Evolutionary conservation across 2,329 filamentous ascomycete genomes (phyloP).

Genomic region (Penicillium sp.): DNA sequence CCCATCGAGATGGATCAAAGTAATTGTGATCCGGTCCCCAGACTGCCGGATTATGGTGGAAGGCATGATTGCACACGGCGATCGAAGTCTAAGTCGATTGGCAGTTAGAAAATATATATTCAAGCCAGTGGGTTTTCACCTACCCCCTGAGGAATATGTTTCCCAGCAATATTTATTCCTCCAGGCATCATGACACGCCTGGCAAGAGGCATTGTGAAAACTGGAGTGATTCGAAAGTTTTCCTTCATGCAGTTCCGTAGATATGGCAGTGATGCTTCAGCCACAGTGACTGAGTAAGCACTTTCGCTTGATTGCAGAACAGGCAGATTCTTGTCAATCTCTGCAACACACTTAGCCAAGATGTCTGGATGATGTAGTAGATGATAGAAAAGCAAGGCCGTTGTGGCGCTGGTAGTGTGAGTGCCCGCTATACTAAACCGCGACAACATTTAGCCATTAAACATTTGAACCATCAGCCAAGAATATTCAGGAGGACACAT

Average conservation of each 20-base stretch:
- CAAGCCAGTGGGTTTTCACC: conserved; percentile 1
- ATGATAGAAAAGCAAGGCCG: conserved; percentile 33
- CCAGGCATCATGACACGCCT: conserved; percentile 26
- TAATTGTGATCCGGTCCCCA: conserved; percentile 35
- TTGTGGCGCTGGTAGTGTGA: conserved; percentile 35
- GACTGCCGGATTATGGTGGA: conserved; percentile 34
- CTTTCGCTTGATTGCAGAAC: conserved; percentile 4
- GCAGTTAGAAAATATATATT: neutral
- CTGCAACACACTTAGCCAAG: conserved; percentile 13
- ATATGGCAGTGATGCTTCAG: conserved; percentile 29
- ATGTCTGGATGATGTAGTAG: conserved; percentile 30
- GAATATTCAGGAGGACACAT: conserved; percentile 9
- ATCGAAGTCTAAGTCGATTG: conserved; percentile 28
- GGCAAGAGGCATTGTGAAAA: conserved; percentile 37
- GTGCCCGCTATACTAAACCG: conserved; percentile 32
- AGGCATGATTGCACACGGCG: conserved; percentile 36
- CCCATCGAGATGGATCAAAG: conserved; percentile 34
- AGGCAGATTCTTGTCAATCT: conserved; percentile 4
- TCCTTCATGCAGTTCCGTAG: conserved; percentile 31
- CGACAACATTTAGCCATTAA: neutral
- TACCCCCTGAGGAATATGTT: conserved; percentile 28
- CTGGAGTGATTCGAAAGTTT: conserved; percentile 37
- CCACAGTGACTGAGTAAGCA: conserved; percentile 24
- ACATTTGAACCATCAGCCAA: too few species aligned
- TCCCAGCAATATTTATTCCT: conserved; percentile 26